A percentile compares a stretch with the other conserved stretches of the same genome.
Conservation (phyloP, 345 rosid genomes). For the Populus nigra region DNA sequence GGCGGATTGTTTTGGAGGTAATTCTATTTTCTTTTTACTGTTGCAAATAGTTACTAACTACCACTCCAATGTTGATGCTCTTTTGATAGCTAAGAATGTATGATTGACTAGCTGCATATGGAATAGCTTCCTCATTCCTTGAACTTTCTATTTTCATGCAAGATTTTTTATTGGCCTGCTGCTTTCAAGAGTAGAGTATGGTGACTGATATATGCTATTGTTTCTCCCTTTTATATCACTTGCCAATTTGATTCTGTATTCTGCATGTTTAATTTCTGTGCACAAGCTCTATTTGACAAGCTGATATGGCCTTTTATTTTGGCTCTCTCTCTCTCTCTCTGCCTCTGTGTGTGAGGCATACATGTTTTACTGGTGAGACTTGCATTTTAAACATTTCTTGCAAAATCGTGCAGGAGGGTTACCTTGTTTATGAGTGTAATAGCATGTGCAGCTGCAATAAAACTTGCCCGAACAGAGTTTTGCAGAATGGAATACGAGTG, state of each 20-base stretch:
- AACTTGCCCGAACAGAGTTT: slow-evolving; percentile 81
- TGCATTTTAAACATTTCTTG: slow-evolving; percentile 14
- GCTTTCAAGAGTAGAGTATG: not conserved
- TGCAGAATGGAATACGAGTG: slow-evolving; percentile 73
- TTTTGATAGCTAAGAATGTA: not conserved
- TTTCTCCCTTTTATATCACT: not conserved
- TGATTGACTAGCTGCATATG: not conserved
- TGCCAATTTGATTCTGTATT: not conserved
- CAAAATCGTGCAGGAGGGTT: slow-evolving; percentile 76
- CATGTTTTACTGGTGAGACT: not conserved
- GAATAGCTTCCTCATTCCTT: not conserved
- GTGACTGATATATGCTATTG: not conserved
- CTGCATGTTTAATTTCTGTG: not conserved
- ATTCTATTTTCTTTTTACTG: not conserved
- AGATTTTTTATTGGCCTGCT: not conserved
- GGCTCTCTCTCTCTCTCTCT: not conserved
- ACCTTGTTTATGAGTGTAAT: slow-evolving; percentile 97
- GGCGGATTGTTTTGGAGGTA: slow-evolving; percentile 87
- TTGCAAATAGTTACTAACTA: not conserved
- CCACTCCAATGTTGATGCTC: not conserved
- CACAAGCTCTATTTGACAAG: not conserved
- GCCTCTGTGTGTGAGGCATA: not conserved
- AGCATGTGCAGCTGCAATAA: slow-evolving; percentile 65
- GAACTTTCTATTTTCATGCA: not conserved
- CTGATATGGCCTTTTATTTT: not conserved